A percentile compares a stretch with the other conserved stretches of the same genome.
Conservation (phyloP, 768 basidiomycete species). For the Tephrocybe sp. region DNA sequence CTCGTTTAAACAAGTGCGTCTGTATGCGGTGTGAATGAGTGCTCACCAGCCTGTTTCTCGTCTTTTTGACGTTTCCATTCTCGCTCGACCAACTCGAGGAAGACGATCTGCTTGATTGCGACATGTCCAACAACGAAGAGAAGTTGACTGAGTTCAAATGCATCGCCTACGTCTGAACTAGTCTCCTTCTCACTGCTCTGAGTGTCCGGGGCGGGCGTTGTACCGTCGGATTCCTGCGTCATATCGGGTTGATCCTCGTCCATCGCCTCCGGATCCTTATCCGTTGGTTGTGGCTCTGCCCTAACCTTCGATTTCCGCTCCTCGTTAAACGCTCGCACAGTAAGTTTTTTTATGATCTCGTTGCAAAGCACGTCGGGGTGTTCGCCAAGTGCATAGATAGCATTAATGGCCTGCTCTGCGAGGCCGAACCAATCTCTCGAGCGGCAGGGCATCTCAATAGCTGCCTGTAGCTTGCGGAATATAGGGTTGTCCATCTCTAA, state of each 20-base stretch:
- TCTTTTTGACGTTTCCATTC: conserved; percentile 98
- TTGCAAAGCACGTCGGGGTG: conserved; percentile 87
- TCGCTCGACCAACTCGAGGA: conserved; percentile 90
- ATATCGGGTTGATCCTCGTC: conserved; percentile 48
- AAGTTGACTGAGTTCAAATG: conserved; percentile 89
- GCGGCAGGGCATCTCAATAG: conserved; percentile 76
- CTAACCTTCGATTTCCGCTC: conserved; percentile 24
- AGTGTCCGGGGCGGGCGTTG: conserved; percentile 23
- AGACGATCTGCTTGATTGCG: conserved; percentile 96
- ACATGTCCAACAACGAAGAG: conserved; percentile 95
- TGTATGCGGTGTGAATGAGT: no score
- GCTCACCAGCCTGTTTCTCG: conserved; percentile 73
- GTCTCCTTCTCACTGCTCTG: conserved; percentile 19
- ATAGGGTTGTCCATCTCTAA: conserved; percentile 85
- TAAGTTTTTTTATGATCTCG: conserved; percentile 79
- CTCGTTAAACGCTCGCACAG: conserved; percentile 61
- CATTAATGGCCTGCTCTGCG: conserved; percentile 96
- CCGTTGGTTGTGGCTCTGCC: conserved; percentile 20
- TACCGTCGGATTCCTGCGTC: conserved; percentile 28
- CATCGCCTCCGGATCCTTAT: conserved; percentile 48
- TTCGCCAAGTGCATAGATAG: conserved; percentile 91
- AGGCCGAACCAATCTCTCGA: conserved; percentile 96
- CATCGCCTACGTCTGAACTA: conserved; percentile 66
- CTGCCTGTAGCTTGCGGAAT: conserved; percentile 78
- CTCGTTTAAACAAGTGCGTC: background rate